phyloP scores from a whole-genome alignment of 805 yeast species.

The Candida mattraensis region DNA sequence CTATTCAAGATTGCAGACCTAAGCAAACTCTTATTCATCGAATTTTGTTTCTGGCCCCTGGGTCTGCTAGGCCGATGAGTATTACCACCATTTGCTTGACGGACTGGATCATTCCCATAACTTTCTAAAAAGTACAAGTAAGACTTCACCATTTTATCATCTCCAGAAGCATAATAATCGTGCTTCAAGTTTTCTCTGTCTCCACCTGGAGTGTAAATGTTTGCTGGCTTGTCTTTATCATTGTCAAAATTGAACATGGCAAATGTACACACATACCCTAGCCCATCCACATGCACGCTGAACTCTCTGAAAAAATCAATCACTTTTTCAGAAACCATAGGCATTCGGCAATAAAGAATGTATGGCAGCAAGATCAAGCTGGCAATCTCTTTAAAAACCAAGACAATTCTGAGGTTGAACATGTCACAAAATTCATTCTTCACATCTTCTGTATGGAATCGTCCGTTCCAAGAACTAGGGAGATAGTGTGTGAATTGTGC shows the following conservation, averaged over 20 bases:
- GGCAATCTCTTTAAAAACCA: conserved; percentile 74
- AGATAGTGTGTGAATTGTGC: conserved; percentile 87
- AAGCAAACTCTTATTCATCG: conserved; percentile 18
- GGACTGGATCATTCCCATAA: conserved; percentile 53
- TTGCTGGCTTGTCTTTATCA: conserved; percentile 37
- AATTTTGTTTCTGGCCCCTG: conserved; percentile 2
- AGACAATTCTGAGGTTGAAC: conserved; percentile 69
- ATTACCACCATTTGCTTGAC: conserved; percentile 6
- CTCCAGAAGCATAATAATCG: conserved; percentile 51
- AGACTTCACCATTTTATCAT: conserved; percentile 89
- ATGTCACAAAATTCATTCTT: conserved; percentile 78
- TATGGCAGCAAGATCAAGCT: conserved; percentile 86
- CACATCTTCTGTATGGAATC: conserved; percentile 80
- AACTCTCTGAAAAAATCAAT: conserved; percentile 90
- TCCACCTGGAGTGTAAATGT: conserved; percentile 13
- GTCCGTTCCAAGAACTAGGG: conserved; percentile 85
- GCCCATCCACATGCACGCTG: conserved; percentile 87
- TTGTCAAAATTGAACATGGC: conserved; percentile 88
- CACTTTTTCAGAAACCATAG: conserved; percentile 69
- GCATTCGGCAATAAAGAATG: conserved; percentile 81
- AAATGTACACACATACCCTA: conserved; percentile 91
- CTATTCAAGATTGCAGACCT: conserved; percentile 27
- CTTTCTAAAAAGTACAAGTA: conserved; percentile 85
- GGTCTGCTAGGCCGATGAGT: conserved; percentile 1
- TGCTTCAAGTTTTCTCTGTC: conserved; percentile 34